Base-by-base conservation (phyloP, 1,139 yeast genomes). In the Scheffersomyces illinoinensis region DNA sequence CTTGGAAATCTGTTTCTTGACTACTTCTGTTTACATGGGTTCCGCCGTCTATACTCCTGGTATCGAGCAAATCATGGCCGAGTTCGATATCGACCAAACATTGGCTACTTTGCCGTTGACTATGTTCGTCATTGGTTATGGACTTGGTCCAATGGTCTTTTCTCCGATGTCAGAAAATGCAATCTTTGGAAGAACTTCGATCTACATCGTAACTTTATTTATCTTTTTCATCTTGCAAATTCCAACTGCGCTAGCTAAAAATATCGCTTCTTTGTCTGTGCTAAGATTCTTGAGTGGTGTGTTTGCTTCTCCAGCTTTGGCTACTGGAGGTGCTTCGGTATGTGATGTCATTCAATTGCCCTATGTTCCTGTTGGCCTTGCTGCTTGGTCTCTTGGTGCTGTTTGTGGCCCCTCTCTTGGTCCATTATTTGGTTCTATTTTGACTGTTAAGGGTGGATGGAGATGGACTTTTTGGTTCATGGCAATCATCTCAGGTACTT, bases 11-110 rank as follows among this genome's bases (percentile, higher is more conserved):
- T 76, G 80, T 55, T 58, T 84, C 50, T 73, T 87, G 58, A 85
- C 90, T 1, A 70, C 78, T 4, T 75, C 83, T 5, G 86, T 85
- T 3, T 87, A 87, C 65, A 83, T 85, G 80, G 89, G 86, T 5
- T 79, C 90, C 0, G 86, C 90, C 0, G 81, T 86, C 39, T 85
- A 83, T 64, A 82, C 90, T 0, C 89, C 91, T 0, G 88, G 88
- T 18, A 61, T 75, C 21, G 70, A 69, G 7, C 65, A 71, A 46
- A 68, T 78, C 26, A 70, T 65, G 71, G 69, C 56, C 21, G 66
- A 72, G 64, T 79, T 69, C 52, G 58, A 73, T 7, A 64, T 82
- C 7, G 57, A 65, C 47, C 62, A 66, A 51, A 66, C 68, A 1
- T 65, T 69, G 52, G 79, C 79, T 57, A 63, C 73, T 48, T 64